phyloP scores from a whole-genome alignment of 2,329 filamentous ascomycete species.

The Pestalotiopsis sp. region DNA sequence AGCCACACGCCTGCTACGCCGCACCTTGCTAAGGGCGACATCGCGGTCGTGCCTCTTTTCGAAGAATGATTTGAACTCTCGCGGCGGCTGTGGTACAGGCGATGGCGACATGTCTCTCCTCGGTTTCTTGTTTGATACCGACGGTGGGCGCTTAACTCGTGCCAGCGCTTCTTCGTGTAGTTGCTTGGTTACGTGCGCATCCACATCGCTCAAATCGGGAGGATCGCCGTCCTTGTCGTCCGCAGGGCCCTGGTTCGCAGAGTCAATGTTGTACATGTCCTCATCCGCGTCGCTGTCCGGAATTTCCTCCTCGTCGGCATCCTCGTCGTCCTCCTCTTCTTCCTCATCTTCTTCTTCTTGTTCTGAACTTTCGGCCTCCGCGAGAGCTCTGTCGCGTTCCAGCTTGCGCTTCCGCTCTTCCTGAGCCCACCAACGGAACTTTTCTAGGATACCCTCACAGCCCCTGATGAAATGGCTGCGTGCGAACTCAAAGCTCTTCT shows the following conservation, averaged over 20 bases:
- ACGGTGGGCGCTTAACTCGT: conserved; percentile 27
- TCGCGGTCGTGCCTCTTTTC: conserved; percentile 78
- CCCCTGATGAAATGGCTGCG: conserved; percentile 83
- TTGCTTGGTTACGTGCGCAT: conserved; percentile 73
- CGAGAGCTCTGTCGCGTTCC: conserved; percentile 69
- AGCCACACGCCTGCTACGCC: conserved; percentile 70
- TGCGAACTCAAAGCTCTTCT: conserved; percentile 84
- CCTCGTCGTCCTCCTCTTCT: conserved; percentile 25
- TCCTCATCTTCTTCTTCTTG: conserved; percentile 44
- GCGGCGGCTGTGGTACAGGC: conserved; percentile 41
- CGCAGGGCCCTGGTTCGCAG: conserved; percentile 29
- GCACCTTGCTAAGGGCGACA: conserved; percentile 72
- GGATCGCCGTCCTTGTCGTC: conserved; percentile 50
- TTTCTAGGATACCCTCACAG: conserved; percentile 79
- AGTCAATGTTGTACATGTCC: conserved; percentile 27
- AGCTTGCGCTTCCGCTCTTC: conserved; percentile 84
- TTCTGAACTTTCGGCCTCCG: conserved; percentile 39
- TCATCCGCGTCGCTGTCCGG: conserved; percentile 36
- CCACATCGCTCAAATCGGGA: conserved; percentile 70
- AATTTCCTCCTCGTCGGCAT: conserved; percentile 21
- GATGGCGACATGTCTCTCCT: conserved; percentile 30
- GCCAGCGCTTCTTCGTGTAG: conserved; percentile 69
- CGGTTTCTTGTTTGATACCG: conserved; percentile 22
- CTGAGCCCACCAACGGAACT: conserved; percentile 85
- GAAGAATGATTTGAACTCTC: conserved; percentile 87